Conservation (phyloP, 768 basidiomycete genomes). For the Exsudoporus frostii region DNA sequence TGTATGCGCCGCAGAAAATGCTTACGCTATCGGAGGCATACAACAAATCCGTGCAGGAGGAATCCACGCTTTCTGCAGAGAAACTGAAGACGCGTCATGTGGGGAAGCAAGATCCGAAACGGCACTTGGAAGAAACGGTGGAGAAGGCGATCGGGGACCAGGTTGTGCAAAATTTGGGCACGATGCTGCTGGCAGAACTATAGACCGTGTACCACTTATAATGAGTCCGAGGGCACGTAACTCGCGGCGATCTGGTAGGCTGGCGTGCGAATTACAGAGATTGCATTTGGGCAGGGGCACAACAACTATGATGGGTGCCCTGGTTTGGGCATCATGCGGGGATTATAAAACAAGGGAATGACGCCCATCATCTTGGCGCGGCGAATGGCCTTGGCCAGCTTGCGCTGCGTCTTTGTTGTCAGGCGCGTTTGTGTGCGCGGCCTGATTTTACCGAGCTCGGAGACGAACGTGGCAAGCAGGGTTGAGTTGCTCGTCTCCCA, state of each 20-base stretch:
- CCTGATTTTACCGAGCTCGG: constrained; percentile 79
- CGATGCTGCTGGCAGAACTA: constrained; percentile 91
- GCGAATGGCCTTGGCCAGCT: constrained; percentile 79
- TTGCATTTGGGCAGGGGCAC: no score
- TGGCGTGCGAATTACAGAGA: background rate
- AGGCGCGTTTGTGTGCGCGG: constrained; percentile 66
- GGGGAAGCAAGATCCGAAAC: constrained; percentile 96
- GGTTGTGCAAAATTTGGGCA: constrained; percentile 92
- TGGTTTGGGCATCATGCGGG: constrained; percentile 24
- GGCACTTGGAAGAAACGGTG: constrained; percentile 95
- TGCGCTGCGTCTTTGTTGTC: constrained; percentile 75
- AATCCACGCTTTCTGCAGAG: constrained; percentile 89
- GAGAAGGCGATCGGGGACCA: constrained; percentile 98
- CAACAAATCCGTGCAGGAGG: constrained; percentile 97
- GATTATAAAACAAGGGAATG: constrained; percentile 50
- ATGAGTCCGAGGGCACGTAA: background rate
- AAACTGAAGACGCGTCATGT: constrained; percentile 97
- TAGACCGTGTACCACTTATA: constrained; percentile 33
- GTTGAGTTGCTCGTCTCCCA: constrained; percentile 59
- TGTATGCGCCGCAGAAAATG: constrained; percentile 53
- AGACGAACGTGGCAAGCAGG: constrained; percentile 56
- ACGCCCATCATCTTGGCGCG: constrained; percentile 91
- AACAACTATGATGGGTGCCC: constrained; percentile 7
- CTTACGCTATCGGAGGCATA: constrained; percentile 88
- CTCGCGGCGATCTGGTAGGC: background rate